Conservation (phyloP, 176 grass and related monocot species). For the Tillandsia leiboldiana region DNA sequence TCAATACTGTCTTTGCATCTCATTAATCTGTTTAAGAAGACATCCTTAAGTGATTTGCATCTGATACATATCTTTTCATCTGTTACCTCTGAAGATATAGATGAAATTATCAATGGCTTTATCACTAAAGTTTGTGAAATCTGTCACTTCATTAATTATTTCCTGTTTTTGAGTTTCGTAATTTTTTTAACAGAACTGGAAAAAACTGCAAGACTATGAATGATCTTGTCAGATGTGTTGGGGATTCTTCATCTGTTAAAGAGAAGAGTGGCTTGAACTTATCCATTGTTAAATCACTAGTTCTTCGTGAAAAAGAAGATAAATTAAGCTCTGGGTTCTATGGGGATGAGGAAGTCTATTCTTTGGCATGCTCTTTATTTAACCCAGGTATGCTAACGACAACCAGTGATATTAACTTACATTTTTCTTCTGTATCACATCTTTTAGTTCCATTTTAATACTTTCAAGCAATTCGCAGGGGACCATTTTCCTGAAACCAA, state of each 20-base stretch:
- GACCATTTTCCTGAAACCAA: slow-evolving; percentile 25
- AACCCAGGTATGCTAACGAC: slow-evolving; percentile 44
- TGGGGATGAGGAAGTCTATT: slow-evolving; percentile 69
- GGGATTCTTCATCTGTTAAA: slow-evolving; percentile 45
- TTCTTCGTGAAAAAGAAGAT: slow-evolving; percentile 82
- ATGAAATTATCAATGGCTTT: background rate
- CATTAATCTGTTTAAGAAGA: no score
- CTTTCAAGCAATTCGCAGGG: slow-evolving; percentile 46
- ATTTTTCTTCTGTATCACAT: slow-evolving; percentile 8
- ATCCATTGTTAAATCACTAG: slow-evolving; percentile 84
- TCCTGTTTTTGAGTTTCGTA: background rate
- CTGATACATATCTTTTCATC: no score
- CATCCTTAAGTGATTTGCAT: no score
- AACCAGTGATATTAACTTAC: slow-evolving; percentile 1
- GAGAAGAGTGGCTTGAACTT: slow-evolving; percentile 81
- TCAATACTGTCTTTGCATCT: no score
- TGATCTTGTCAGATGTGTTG: slow-evolving; percentile 42
- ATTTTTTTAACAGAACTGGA: slow-evolving; percentile 32
- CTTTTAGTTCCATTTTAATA: slow-evolving; percentile 26
- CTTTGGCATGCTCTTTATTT: slow-evolving; percentile 52
- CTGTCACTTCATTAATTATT: background rate
- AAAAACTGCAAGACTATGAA: slow-evolving; percentile 66
- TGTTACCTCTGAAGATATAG: no score
- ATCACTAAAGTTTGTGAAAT: background rate
- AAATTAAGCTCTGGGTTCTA: slow-evolving; percentile 38